A percentile compares a stretch with the other conserved stretches of the same genome.
These are phyloP conservation scores for Adenanthera pavonina DNA, from an alignment of 306 rosid species.

Conservation along the genomic window DNA sequence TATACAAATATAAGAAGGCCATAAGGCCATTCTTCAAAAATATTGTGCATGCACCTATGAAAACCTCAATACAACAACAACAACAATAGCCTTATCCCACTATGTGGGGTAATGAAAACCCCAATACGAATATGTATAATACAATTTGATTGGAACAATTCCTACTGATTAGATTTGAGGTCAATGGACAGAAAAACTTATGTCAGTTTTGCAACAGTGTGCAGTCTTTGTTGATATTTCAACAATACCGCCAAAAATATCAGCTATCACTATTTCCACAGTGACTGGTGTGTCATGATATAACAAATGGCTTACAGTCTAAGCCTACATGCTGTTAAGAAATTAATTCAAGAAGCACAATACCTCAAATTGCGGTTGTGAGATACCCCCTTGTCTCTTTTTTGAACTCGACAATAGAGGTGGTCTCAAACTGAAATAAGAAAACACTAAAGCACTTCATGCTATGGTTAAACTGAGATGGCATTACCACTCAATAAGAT, in stretches of 20 bases:
- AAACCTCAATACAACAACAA: conserved; percentile 20
- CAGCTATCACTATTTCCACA: conserved; percentile 2
- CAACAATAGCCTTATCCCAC: too few relatives aligned
- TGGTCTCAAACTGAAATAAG: conserved; percentile 68
- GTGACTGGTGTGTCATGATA: not conserved
- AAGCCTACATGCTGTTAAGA: conserved; percentile 27
- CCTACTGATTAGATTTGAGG: not conserved
- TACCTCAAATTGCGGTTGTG: conserved; percentile 67
- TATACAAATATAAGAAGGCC: not conserved
- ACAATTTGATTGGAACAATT: not conserved
- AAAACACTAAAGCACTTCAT: conserved; percentile 31
- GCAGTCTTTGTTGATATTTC: not conserved
- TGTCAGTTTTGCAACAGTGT: not conserved
- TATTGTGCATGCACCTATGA: conserved; percentile 17
- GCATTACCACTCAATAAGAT: conserved; percentile 15
- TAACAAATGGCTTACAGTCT: conserved; percentile 24
- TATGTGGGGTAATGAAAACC: too few relatives aligned
- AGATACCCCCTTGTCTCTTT: conserved; percentile 65
- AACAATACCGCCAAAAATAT: not conserved
- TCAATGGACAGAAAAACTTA: not conserved
- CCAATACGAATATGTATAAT: conserved; percentile 10
- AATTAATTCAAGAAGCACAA: conserved; percentile 7
- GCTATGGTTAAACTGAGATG: conserved; percentile 24
- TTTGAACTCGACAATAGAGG: conserved; percentile 45
- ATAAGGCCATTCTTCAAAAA: not conserved